Conservation (phyloP, 129 eudicot genomes). For the Artemisia annua region DNA sequence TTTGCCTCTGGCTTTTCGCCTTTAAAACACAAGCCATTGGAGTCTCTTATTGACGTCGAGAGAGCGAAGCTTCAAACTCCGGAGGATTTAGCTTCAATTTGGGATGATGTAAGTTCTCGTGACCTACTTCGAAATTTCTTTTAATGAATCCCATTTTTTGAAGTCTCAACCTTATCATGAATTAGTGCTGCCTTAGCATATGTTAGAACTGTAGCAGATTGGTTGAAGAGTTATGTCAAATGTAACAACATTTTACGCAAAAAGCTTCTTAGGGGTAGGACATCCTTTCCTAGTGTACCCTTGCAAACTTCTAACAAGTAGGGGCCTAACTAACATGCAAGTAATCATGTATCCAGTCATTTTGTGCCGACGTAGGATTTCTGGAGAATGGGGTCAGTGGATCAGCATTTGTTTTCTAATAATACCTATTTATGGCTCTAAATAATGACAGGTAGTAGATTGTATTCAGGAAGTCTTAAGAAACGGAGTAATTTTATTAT, state of each 20-base stretch:
- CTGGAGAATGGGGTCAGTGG: not conserved
- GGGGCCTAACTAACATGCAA: constrained; percentile 12
- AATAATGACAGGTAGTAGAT: too few species aligned
- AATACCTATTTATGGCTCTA: too few species aligned
- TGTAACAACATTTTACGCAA: not conserved
- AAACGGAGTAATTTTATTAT: too few species aligned
- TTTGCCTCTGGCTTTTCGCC: constrained; percentile 85
- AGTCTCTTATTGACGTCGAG: constrained; percentile 63
- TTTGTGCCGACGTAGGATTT: constrained; percentile 2
- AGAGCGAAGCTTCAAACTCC: constrained; percentile 68
- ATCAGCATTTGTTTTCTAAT: too few species aligned
- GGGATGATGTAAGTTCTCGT: constrained; percentile 75
- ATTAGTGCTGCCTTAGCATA: not conserved
- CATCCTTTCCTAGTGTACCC: constrained; percentile 4
- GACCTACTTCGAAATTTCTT: constrained; percentile 12
- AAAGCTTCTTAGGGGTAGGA: not conserved
- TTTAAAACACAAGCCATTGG: constrained; percentile 64
- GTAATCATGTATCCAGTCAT: not conserved
- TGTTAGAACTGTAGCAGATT: constrained; percentile 9
- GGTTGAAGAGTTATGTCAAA: constrained; percentile 2
- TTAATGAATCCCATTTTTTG: not conserved
- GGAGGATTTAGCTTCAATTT: constrained; percentile 66
- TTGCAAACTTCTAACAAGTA: not conserved
- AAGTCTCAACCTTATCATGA: not conserved
- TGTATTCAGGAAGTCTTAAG: too few species aligned